Percentiles rank a stretch among this genome's conserved stretches.
Conservation (phyloP, 352 stramenopile genomes). For the Pythium brachiatum region DNA sequence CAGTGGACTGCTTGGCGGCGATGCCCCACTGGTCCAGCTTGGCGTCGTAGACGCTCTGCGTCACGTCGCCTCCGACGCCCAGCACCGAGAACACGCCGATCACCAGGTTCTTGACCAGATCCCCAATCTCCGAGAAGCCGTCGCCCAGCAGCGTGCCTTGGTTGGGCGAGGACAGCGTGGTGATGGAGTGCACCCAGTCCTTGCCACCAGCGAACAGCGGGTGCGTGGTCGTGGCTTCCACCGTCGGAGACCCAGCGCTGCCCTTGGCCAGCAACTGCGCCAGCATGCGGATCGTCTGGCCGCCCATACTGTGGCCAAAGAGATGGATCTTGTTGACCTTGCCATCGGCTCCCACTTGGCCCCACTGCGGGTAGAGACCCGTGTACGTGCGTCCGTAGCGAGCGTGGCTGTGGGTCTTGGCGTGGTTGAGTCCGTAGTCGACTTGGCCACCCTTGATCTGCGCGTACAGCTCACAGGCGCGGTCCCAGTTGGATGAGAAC, state of each 20-base stretch:
- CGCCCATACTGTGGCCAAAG: constrained; percentile 71
- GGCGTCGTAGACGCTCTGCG: constrained; percentile 39
- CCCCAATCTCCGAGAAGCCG: constrained; percentile 41
- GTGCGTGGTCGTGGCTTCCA: constrained; percentile 30
- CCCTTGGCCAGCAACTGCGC: constrained; percentile 51
- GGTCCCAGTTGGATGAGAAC: constrained; percentile 36
- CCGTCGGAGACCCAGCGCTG: constrained; percentile 33
- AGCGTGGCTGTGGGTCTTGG: constrained; percentile 17
- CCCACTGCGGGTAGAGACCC: constrained; percentile 57
- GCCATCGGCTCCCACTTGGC: constrained; percentile 36
- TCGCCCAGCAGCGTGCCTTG: constrained; percentile 53
- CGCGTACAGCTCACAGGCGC: constrained; percentile 36
- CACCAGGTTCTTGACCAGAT: constrained; percentile 37
- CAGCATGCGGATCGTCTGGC: constrained; percentile 69
- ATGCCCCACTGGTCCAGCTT: constrained; percentile 58
- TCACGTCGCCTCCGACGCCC: constrained; percentile 28
- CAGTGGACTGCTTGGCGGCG: constrained; percentile 20
- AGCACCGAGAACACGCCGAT: constrained; percentile 34
- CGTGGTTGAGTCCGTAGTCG: constrained; percentile 33
- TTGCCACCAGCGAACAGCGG: constrained; percentile 43
- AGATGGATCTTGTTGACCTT: constrained; percentile 65
- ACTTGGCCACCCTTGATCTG: constrained; percentile 32
- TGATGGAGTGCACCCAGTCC: constrained; percentile 65
- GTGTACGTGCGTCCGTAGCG: constrained; percentile 44
- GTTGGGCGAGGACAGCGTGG: constrained; percentile 57